Base-by-base conservation (phyloP, 495 filamentous ascomycete genomes). In the Aspergillus leporis region DNA sequence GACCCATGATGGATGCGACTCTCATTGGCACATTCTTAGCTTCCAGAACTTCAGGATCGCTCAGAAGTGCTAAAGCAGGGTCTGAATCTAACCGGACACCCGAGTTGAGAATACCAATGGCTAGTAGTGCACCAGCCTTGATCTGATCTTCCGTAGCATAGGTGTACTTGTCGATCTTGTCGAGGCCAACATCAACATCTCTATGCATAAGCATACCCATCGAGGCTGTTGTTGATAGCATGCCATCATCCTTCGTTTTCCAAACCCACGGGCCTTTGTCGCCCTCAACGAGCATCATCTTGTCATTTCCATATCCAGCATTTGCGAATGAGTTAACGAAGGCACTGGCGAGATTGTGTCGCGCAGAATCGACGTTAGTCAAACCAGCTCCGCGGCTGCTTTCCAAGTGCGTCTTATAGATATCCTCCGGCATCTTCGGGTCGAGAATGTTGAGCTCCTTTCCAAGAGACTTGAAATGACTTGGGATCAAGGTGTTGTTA, bases 381-480 rank as follows among this genome's bases (percentile, higher is more conserved):
- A 95, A 79, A 23, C 93, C 93, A 23, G 91, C 90, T 48, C 92
- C 92, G 49, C 94, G 85, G 59, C 87, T 94, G 78, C 89, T 97
- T 73, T 99, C 94, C 16, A 99, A 81, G 72, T 99, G 95, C 58
- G 91, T 96, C 81, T 99, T 99, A 82, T 99, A 99, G 64, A 99
- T 99, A 68, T 99, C 94, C 75, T 99, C 94, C 4, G 93, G 92
- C 58, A 91, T 93, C 74, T 96, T 96, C 18, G 94, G 94, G 48
- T 98, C 94, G 36, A 99, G 80, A 46, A 98, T 94, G 68, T 98
- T 98, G 53, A 99, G 83, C 66, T 98, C 94, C 74, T 97, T 97
- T 41, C 85, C 94, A 21, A 99, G 79, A 8, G 87, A 84, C 74
- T 96, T 95, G 81, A 96, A 99, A 74, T 98, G 87, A 55, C 94